phyloP scores from a whole-genome alignment of 23 red algal genomes.

The Gracilariopsis chorda region DNA sequence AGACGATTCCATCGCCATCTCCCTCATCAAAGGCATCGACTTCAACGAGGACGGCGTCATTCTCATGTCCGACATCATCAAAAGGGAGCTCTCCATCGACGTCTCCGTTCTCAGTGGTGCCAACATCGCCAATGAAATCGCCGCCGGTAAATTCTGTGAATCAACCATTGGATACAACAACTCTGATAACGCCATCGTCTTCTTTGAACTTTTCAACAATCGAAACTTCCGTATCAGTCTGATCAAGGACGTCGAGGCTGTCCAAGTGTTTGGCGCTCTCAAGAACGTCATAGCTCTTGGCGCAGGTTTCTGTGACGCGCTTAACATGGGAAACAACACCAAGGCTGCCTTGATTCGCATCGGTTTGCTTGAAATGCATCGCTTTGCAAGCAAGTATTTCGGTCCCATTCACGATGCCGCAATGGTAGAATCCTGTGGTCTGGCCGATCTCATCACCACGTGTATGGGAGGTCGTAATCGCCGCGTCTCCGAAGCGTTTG shows the following conservation, averaged over 20 bases:
- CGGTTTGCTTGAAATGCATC: slow-evolving; percentile 88
- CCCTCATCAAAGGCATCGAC: slow-evolving; percentile 93
- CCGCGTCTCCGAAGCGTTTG: slow-evolving; percentile 75
- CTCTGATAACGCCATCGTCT: slow-evolving; percentile 47
- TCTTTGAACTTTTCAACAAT: slow-evolving; percentile 78
- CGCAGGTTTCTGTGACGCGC: slow-evolving; percentile 87
- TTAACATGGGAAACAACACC: slow-evolving; percentile 87
- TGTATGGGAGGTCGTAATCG: slow-evolving; percentile 92
- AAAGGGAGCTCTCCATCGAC: slow-evolving; percentile 67
- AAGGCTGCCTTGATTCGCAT: slow-evolving; percentile 87
- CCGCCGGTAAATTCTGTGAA: slow-evolving; percentile 87
- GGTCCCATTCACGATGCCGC: slow-evolving; percentile 53
- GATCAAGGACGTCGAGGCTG: slow-evolving; percentile 65
- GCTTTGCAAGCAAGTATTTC: slow-evolving; percentile 80
- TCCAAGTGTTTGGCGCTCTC: slow-evolving; percentile 87
- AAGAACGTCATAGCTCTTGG: slow-evolving; percentile 95
- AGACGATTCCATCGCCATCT: slow-evolving; percentile 59
- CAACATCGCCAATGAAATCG: slow-evolving; percentile 97
- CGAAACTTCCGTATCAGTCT: slow-evolving; percentile 82
- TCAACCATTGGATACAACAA: slow-evolving; percentile 80
- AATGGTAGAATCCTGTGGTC: slow-evolving; percentile 82
- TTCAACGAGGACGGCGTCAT: slow-evolving; percentile 73
- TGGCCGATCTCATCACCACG: slow-evolving; percentile 95
- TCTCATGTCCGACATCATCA: slow-evolving; percentile 85
- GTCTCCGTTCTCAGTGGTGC: slow-evolving; percentile 86